Evolutionary conservation across 495 filamentous ascomycete genomes (phyloP).

Genomic region (Talaromyces adpressus): DNA sequence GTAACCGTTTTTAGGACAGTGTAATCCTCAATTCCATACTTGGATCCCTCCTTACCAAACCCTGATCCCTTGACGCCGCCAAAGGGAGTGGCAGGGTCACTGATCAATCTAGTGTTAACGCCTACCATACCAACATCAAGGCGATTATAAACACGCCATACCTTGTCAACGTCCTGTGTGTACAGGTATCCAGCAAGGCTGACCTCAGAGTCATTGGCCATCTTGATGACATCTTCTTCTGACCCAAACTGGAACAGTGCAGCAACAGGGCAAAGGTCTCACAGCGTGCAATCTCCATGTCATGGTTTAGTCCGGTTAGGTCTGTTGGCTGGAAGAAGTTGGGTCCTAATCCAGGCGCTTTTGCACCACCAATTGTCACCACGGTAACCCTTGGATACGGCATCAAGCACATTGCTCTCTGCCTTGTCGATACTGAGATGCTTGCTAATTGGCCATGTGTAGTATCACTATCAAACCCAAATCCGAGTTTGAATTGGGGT

Average conservation of each 20-base stretch:
- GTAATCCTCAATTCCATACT: neutral
- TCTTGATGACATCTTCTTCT: neutral
- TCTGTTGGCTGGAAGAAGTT: neutral
- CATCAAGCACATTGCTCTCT: too few species aligned
- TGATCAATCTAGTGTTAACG: neutral
- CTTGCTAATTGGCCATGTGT: too few species aligned
- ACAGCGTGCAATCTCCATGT: neutral
- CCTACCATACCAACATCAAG: neutral
- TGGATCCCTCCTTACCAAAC: neutral
- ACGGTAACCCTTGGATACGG: too few species aligned
- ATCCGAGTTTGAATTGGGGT: too few species aligned
- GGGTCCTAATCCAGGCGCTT: too few species aligned
- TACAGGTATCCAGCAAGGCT: neutral
- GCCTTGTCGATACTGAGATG: too few species aligned
- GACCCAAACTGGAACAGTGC: neutral
- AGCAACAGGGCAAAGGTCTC: neutral
- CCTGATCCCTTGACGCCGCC: neutral
- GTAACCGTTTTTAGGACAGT: neutral
- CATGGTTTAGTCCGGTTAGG: neutral
- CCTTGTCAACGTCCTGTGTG: neutral
- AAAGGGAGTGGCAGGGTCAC: neutral
- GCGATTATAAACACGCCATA: neutral
- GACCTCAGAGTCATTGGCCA: neutral
- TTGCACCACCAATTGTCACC: too few species aligned
- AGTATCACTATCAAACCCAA: too few species aligned